phyloP scores from a whole-genome alignment of 805 yeast species.

The Blastobotrys americana region DNA sequence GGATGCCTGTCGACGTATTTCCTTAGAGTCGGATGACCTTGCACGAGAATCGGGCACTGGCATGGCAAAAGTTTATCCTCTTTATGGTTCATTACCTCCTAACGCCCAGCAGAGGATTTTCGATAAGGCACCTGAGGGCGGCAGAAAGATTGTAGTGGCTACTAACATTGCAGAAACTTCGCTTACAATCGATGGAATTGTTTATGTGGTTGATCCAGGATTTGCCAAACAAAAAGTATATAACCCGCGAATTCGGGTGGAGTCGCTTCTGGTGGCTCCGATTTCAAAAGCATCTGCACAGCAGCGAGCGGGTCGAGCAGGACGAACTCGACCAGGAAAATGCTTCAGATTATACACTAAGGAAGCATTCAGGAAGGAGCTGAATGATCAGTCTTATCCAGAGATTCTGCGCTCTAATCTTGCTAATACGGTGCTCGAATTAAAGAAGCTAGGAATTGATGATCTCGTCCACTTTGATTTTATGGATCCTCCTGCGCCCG shows the following conservation, averaged over 20 bases:
- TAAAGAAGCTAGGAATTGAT: conserved; percentile 90
- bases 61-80: conserved; percentile 81
- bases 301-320: conserved; percentile 95
- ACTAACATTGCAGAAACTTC: conserved; percentile 98
- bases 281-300: conserved; percentile 94
- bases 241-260: conserved; percentile 88
- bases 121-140: conserved; percentile 88
- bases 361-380: conserved; percentile 89
- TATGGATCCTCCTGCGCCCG: conserved; percentile 99
- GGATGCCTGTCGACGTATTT: conserved; percentile 85
- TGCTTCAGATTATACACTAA: conserved; percentile 94
- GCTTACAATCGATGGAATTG: conserved; percentile 88
- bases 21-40: conserved; percentile 82
- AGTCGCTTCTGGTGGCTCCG: conserved; percentile 71
- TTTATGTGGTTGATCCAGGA: conserved; percentile 90
- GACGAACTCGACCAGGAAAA: conserved; percentile 93
- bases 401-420: conserved; percentile 88
- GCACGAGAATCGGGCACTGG: conserved; percentile 87
- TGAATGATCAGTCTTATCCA: conserved; percentile 92
- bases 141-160: conserved; percentile 85
- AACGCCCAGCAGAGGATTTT: conserved; percentile 90
- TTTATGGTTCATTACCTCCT: conserved; percentile 95
- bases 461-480: conserved; percentile 96
- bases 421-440: conserved; percentile 83
- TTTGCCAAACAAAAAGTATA: conserved; percentile 85